Evolutionary conservation across 768 basidiomycete genomes (phyloP).

Genomic region (Pulveroboletus sp.): DNA sequence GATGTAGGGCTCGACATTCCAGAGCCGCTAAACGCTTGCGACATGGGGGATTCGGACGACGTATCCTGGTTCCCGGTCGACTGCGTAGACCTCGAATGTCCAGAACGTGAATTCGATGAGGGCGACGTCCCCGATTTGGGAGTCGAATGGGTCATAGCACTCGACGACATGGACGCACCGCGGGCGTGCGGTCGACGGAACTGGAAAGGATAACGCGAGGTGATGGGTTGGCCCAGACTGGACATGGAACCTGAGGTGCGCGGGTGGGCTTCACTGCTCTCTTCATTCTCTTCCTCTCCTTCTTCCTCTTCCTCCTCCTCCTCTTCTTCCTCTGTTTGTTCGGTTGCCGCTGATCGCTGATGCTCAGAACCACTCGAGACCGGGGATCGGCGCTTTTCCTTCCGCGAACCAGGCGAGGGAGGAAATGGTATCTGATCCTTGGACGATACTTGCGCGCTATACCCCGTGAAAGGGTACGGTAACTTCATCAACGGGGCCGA

Average conservation of each 20-base stretch:
- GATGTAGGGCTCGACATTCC: constrained; percentile 36
- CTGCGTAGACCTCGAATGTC: constrained; percentile 45
- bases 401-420: constrained; percentile 49
- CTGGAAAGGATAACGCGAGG: constrained; percentile 67
- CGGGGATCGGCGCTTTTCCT: constrained; percentile 34
- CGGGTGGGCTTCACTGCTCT: constrained; percentile 51
- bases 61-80: constrained; percentile 60
- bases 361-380: constrained; percentile 27
- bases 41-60: constrained; percentile 56
- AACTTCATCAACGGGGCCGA: constrained; percentile 45
- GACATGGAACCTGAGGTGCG: constrained; percentile 81
- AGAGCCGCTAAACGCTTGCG: constrained; percentile 37
- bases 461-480: constrained; percentile 70
- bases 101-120: constrained; percentile 38
- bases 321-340: constrained; percentile 27
- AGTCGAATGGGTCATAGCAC: constrained; percentile 38
- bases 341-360: constrained; percentile 29
- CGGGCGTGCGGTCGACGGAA: constrained; percentile 46
- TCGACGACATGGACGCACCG: constrained; percentile 41
- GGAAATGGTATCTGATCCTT: constrained; percentile 73
- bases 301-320: constrained; percentile 45
- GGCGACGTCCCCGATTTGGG: constrained; percentile 36
- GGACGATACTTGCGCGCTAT: constrained; percentile 57
- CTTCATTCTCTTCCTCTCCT: constrained; percentile 32
- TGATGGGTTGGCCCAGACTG: constrained; percentile 73